A percentile compares a stretch with the other conserved stretches of the same genome.
Evolutionary conservation across 768 basidiomycete species (phyloP).

Genomic region (Ephemerocybe angulata): DNA sequence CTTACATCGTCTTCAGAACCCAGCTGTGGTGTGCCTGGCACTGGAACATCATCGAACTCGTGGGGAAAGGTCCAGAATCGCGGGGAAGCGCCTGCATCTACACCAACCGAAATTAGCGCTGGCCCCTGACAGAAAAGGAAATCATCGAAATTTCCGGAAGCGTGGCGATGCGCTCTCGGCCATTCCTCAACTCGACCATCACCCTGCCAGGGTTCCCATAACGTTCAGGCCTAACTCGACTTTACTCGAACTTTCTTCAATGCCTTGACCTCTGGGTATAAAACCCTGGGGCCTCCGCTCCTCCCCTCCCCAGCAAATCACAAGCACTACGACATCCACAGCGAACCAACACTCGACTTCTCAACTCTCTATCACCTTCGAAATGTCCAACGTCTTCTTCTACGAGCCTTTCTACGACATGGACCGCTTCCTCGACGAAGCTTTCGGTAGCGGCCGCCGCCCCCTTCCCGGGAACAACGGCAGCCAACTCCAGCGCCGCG

Average conservation of each 20-base stretch:
- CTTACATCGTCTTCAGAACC: too few species aligned
- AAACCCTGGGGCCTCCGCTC: too few species aligned
- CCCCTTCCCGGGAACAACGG: background rate
- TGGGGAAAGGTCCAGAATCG: background rate
- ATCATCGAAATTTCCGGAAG: background rate
- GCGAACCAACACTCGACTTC: background rate
- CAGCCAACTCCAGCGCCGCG: constrained; percentile 3
- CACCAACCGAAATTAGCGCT: background rate
- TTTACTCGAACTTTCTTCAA: too few species aligned
- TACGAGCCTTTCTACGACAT: constrained; percentile 13
- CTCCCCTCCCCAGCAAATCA: background rate
- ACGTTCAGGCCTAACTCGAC: too few species aligned
- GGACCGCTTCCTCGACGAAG: constrained; percentile 8
- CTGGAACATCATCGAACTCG: too few species aligned
- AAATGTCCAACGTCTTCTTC: constrained; percentile 11
- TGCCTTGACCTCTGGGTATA: too few species aligned
- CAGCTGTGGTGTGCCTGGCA: too few species aligned
- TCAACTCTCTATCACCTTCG: background rate
- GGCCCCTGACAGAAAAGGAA: background rate
- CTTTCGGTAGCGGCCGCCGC: background rate
- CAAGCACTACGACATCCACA: background rate
- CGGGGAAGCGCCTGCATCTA: too few species aligned
- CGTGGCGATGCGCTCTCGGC: background rate
- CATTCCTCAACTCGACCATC: too few species aligned
- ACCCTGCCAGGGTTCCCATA: too few species aligned